A percentile compares a stretch with the other conserved stretches of the same genome.
These are phyloP conservation scores for Leptographium procerum DNA, from an alignment of 2,329 filamentous ascomycete genomes.

Conservation along the genomic window DNA sequence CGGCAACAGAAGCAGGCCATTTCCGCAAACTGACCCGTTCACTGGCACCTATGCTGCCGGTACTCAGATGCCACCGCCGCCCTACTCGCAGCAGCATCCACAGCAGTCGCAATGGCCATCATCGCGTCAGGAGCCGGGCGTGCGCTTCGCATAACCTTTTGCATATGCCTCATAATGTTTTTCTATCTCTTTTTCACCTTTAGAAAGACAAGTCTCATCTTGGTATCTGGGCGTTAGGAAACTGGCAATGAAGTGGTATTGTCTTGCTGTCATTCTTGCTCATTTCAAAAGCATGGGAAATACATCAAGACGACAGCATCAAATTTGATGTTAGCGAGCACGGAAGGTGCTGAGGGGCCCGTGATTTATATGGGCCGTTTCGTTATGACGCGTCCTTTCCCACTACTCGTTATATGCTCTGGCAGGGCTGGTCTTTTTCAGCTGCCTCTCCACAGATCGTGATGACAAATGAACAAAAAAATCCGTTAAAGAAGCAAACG, in stretches of 20 bases:
- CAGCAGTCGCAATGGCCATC: conserved; percentile 3
- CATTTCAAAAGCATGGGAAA: background rate
- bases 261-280: background rate
- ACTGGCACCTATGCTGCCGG: background rate
- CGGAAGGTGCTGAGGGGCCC: background rate
- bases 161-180: background rate
- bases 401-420: background rate
- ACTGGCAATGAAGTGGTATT: background rate
- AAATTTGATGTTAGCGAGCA: background rate
- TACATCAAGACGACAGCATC: background rate
- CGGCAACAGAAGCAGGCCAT: background rate
- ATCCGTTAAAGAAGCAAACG: no score
- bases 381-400: background rate
- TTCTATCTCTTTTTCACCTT: background rate
- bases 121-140: background rate
- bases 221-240: background rate
- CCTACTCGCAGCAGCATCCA: background rate
- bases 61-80: background rate
- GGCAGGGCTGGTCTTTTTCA: no score
- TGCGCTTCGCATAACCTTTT: background rate
- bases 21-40: background rate
- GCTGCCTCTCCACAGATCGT: no score
- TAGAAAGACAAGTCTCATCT: background rate
- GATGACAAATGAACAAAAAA: background rate
- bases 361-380: background rate